Evolutionary conservation across 768 basidiomycete species (phyloP), one percentile per base, ranked within the genome.

Genomic region (Suillus occidentalis): DNA sequence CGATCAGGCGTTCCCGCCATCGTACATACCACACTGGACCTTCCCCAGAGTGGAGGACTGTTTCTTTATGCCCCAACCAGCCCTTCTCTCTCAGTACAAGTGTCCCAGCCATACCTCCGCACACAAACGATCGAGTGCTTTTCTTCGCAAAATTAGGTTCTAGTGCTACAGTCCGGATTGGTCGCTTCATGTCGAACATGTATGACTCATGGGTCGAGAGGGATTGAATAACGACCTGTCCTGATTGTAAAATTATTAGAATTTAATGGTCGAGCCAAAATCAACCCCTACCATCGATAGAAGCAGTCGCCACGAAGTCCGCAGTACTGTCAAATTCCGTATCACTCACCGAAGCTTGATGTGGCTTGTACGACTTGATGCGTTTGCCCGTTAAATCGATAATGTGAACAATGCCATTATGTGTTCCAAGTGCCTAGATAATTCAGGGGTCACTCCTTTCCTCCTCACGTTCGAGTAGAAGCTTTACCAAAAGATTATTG

Each of bases 1-100:
- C 95, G 68, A 98, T 94, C 37, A 97, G 80, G 57, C 85, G 85
- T 1, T 88, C 89, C 71, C 87, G 82, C 97, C 97, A 99, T 64
- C 90, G 84, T 12, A 89, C 87, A 60, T 89, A 88, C 95, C 95
- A 98, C 61, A 99, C 93, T 0, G 97, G 94, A 13, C 97, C 97
- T 77, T 99, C 97, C 5, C 90, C 92, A 6, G 80, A 82, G 72
- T 95, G 90, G 22, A 97, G 74, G 7, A 89, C 76, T 0, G 89
- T 92, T 74, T 97, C 95, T 72, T 93, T 97, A 71, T 97, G 92
- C 0, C 97, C 95, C 1, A 98, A 78, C 96, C 97, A 98, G 7
- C 95, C 93, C 73, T 97, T 98, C 81, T 98, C 97, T 67, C 92
- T 87, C 69, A 97, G 71, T n/a, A 92, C 81, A 34, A 99, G 79